Evolutionary conservation across 176 grass and related monocot species (phyloP), one percentile per base, ranked within the genome.

Genomic region (Rhynchospora pubera): DNA sequence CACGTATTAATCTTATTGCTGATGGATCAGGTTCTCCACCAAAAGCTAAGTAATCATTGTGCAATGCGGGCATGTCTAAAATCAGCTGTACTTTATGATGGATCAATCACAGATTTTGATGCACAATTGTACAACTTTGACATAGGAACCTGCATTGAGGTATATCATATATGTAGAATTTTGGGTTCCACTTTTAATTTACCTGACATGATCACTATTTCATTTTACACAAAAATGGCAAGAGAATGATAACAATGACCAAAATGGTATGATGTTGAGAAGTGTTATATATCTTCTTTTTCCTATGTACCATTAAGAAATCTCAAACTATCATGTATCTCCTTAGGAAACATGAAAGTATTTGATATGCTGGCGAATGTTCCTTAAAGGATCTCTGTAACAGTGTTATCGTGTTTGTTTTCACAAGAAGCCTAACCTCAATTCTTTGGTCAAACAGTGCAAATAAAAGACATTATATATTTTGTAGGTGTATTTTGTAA

Each of bases 91-190:
- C 89, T 94, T 51, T 97, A 94, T 80, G 55, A 92, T 84, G 95
- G 95, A 91, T 97, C 95, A 9, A 92, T 97, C 83, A 86, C 76
- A 13, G 87, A 91, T 39, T 92, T 85, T 69, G 95, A 94, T 87
- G 87, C 92, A 83, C 89, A 87, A n/a, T 66, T 97, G 80, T 93
- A 85, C 83, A 89, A 93, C 43, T 83, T 91, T 79, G 90, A 98
- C 18, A 91, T 98, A 68, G 96, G 88, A 57, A 98, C 90, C 77
- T 93, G 96, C 48, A 85, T 98, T 78, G 96, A 94, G 90, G 92
- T 98, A 88, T 11, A 22, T 26, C 19, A 18, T 26, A 47, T 59
- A 48, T 62, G 65, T 57, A 56, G 12, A 77, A 56, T 30, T 55
- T 32, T 77, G 51, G 22, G 42, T 56, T 72, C 18, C 2, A 73